These are phyloP conservation scores for Gnaphalium uliginosum DNA, from an alignment of 129 eudicot genomes.

Conservation along the genomic window DNA sequence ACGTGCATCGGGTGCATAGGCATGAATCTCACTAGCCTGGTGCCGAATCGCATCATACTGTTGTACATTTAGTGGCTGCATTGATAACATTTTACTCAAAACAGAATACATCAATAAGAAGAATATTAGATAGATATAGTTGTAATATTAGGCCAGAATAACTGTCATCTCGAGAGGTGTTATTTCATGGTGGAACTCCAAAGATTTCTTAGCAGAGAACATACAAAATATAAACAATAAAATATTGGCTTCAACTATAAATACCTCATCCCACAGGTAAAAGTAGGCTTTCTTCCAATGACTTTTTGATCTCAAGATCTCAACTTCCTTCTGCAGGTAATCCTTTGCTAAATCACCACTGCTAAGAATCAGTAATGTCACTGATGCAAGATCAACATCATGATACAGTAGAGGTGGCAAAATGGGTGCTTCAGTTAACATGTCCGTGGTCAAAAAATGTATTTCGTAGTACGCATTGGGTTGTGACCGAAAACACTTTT, in stretches of 20 bases:
- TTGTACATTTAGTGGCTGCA: constrained; percentile 85
- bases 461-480: background rate
- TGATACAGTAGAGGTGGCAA: constrained; percentile 15
- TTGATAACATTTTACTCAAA: constrained; percentile 24
- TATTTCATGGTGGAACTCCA: constrained; percentile 7
- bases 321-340: constrained; percentile 80
- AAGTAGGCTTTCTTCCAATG: constrained; percentile 99
- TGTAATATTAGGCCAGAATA: background rate
- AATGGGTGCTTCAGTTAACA: background rate
- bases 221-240: background rate
- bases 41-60: constrained; percentile 77
- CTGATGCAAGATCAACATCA: constrained; percentile 6
- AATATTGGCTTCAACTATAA: constrained; percentile 17
- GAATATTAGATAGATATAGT: background rate
- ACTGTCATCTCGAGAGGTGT: constrained; percentile 7
- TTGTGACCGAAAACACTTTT: background rate
- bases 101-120: constrained; percentile 16
- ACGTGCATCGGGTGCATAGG: constrained; percentile 97
- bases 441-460: background rate
- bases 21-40: constrained; percentile 92
- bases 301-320: constrained; percentile 71
- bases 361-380: constrained; percentile 40
- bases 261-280: constrained; percentile 98
- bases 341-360: constrained; percentile 77
- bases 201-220: background rate